These are phyloP conservation scores for Hymenoscyphus infarciens DNA, from an alignment of 2,329 filamentous ascomycete genomes.

Conservation along the genomic window DNA sequence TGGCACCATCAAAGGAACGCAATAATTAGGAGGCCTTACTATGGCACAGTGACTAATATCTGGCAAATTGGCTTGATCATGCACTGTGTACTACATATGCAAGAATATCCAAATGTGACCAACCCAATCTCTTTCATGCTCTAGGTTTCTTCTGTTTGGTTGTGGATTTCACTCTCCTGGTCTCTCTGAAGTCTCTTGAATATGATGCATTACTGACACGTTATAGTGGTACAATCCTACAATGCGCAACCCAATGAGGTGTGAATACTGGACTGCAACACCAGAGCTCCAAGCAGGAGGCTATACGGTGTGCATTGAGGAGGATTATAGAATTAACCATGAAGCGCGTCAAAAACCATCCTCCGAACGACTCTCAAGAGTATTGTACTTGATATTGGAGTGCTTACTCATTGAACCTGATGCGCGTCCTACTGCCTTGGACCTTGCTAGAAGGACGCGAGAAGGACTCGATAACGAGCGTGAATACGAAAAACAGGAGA, in stretches of 20 bases:
- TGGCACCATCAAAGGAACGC: not conserved
- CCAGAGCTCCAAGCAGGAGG: too few relatives aligned
- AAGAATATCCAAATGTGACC: not conserved
- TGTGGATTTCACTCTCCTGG: not conserved
- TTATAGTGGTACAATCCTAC: too few relatives aligned
- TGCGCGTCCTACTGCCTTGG: not conserved
- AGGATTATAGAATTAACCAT: too few relatives aligned
- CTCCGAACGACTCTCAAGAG: not conserved
- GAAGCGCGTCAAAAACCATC: not conserved
- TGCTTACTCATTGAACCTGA: not conserved
- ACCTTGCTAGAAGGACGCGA: not conserved
- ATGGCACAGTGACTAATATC: slow-evolving; percentile 11
- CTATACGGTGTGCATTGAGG: too few relatives aligned
- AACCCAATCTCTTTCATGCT: not conserved
- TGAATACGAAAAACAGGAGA: not conserved
- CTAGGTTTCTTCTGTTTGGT: not conserved
- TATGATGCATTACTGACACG: too few relatives aligned
- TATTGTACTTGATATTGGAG: not conserved
- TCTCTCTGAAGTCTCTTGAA: not conserved
- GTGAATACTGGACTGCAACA: too few relatives aligned
- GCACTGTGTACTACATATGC: slow-evolving; percentile 8
- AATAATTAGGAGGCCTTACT: not conserved
- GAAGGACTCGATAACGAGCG: not conserved
- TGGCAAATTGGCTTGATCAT: slow-evolving; percentile 18
- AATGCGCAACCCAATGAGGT: too few relatives aligned